Evolutionary conservation across 495 filamentous ascomycete species (phyloP).

Genomic region (Xylaria intraflava): DNA sequence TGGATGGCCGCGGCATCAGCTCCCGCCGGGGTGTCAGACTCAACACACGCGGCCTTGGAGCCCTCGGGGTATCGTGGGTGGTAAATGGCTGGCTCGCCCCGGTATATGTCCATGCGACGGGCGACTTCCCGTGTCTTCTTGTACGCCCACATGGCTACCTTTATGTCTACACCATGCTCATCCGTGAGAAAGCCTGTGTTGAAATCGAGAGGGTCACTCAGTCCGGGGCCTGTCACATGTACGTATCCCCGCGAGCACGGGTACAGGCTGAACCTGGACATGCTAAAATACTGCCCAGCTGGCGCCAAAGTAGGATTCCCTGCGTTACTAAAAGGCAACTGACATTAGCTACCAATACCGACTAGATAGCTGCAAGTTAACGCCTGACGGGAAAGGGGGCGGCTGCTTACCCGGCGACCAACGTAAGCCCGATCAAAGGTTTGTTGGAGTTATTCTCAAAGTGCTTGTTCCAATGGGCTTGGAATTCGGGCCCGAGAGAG

Average conservation of each 20-base stretch:
- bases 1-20: slow-evolving; percentile 23
- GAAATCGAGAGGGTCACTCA: slow-evolving; percentile 29
- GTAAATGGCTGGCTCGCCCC: slow-evolving; percentile 41
- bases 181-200: slow-evolving; percentile 37
- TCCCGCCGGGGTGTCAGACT: neutral
- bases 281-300: slow-evolving; percentile 30
- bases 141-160: slow-evolving; percentile 43
- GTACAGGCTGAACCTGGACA: slow-evolving; percentile 37
- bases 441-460: neutral
- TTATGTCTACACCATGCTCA: slow-evolving; percentile 31
- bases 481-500: slow-evolving; percentile 20
- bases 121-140: slow-evolving; percentile 49
- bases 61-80: slow-evolving; percentile 44
- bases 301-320: too few relatives aligned
- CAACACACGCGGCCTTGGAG: neutral
- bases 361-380: too few relatives aligned
- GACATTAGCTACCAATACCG: too few relatives aligned
- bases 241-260: slow-evolving; percentile 48
- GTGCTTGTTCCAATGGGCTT: slow-evolving; percentile 12
- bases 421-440: slow-evolving; percentile 19
- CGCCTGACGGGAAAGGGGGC: too few relatives aligned
- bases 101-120: slow-evolving; percentile 45
- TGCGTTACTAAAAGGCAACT: too few relatives aligned
- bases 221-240: slow-evolving; percentile 41
- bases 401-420: slow-evolving; percentile 12